Evolutionary conservation across 371 early-diverging fungal species (phyloP).

Genomic region (Entomophthora muscae): DNA sequence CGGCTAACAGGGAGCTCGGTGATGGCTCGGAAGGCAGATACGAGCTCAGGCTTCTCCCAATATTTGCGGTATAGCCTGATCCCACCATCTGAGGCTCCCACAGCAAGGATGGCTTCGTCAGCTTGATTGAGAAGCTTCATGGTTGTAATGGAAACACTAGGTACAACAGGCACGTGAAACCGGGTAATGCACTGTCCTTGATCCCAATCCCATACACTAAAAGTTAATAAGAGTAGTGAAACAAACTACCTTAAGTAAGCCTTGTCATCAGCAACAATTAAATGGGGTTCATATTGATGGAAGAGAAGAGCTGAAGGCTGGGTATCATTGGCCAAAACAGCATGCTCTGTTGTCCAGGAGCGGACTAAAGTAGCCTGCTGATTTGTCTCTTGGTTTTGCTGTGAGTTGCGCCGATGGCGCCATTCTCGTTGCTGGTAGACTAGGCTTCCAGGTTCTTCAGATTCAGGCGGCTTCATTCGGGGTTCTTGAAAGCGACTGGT

Average conservation of each 20-base stretch:
- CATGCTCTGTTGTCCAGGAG: slow-evolving; percentile 40
- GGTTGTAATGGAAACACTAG: slow-evolving; percentile 45
- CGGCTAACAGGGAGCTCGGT: slow-evolving; percentile 40
- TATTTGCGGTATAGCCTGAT: slow-evolving; percentile 49
- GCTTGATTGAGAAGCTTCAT: slow-evolving; percentile 82
- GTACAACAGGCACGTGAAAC: slow-evolving; percentile 47
- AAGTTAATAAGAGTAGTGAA: neutral
- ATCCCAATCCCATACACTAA: slow-evolving; percentile 63
- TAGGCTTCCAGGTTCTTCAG: slow-evolving; percentile 68
- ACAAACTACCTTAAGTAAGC: slow-evolving; percentile 28
- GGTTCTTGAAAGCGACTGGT: slow-evolving; percentile 79
- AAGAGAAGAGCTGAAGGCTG: slow-evolving; percentile 34
- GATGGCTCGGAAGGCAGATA: slow-evolving; percentile 44
- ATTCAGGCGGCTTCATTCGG: slow-evolving; percentile 64
- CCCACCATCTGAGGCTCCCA: slow-evolving; percentile 69
- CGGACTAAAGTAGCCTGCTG: slow-evolving; percentile 25
- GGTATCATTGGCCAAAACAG: slow-evolving; percentile 35
- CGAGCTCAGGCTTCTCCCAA: slow-evolving; percentile 24
- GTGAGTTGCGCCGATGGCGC: slow-evolving; percentile 53
- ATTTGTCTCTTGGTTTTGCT: slow-evolving; percentile 36
- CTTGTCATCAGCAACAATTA: slow-evolving; percentile 47
- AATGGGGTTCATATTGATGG: slow-evolving; percentile 61
- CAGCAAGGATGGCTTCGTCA: slow-evolving; percentile 59
- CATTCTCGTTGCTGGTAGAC: slow-evolving; percentile 59
- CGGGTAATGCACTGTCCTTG: slow-evolving; percentile 34